Evolutionary conservation across 2,329 filamentous ascomycete genomes (phyloP).

Genomic region (Cercospora citrullina): DNA sequence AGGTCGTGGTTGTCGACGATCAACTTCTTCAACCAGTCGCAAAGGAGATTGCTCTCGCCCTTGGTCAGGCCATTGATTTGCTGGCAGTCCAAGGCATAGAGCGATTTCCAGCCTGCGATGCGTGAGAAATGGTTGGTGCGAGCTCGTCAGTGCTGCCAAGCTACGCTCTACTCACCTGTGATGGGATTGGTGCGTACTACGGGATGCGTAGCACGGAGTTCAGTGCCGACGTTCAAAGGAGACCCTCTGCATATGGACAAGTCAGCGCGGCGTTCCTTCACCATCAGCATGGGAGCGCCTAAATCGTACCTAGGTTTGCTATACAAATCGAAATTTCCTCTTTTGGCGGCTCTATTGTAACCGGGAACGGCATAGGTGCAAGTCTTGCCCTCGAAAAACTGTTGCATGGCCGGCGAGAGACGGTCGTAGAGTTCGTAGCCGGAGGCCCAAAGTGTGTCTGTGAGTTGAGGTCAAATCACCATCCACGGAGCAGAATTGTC

Average conservation of each 20-base stretch:
- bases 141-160: not conserved
- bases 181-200: slow-evolving; percentile 60
- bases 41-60: slow-evolving; percentile 25
- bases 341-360: slow-evolving; percentile 34
- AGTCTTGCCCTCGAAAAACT: slow-evolving; percentile 60
- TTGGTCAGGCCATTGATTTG: slow-evolving; percentile 54
- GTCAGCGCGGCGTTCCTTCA: too few relatives aligned
- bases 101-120: slow-evolving; percentile 56
- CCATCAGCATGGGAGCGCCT: too few relatives aligned
- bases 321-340: too few relatives aligned
- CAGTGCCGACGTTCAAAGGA: slow-evolving; percentile 27
- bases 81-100: slow-evolving; percentile 59
- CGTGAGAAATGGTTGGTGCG: not conserved
- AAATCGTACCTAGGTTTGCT: too few relatives aligned
- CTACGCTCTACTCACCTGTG: slow-evolving; percentile 38
- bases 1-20: slow-evolving; percentile 53
- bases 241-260: slow-evolving; percentile 2
- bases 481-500: not conserved
- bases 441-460: slow-evolving; percentile 64
- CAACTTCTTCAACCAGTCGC: slow-evolving; percentile 31
- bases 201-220: slow-evolving; percentile 44
- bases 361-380: slow-evolving; percentile 46
- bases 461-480: not conserved
- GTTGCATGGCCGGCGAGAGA: slow-evolving; percentile 56
- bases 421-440: slow-evolving; percentile 67